phyloP scores from a whole-genome alignment of 208 protist species.

The Entamoeba histolytica region DNA sequence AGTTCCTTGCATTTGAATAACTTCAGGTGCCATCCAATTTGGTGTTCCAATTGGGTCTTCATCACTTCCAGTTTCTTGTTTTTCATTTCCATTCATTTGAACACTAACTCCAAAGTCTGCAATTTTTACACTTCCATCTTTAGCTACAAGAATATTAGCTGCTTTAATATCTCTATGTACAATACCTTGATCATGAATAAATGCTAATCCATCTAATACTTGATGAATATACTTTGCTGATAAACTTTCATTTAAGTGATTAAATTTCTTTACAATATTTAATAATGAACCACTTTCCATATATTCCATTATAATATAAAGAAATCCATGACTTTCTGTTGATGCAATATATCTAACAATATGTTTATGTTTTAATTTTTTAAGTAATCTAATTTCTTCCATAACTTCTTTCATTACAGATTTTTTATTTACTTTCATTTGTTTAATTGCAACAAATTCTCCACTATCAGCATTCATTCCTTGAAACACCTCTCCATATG shows the following conservation, averaged over 20 bases:
- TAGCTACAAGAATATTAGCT: conserved; percentile 7
- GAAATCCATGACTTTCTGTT: neutral
- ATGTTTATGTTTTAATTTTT: neutral
- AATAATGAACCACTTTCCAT: neutral
- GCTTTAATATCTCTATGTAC: conserved; percentile 19
- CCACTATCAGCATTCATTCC: neutral
- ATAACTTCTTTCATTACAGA: neutral
- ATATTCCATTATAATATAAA: neutral
- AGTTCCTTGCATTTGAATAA: neutral
- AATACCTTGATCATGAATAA: conserved; percentile 6
- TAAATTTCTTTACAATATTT: neutral
- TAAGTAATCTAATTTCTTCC: neutral
- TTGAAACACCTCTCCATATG: neutral
- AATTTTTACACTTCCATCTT: conserved; percentile 10
- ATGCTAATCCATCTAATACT: conserved; percentile 3
- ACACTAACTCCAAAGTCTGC: conserved; percentile 17
- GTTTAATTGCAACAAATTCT: neutral
- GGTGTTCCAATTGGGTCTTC: neutral
- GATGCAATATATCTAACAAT: neutral
- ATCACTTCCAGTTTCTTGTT: neutral
- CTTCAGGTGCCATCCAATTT: conserved; percentile 11
- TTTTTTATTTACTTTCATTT: neutral
- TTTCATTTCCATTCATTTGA: neutral
- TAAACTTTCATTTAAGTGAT: neutral
- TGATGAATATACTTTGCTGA: neutral